Conservation (phyloP, 805 yeast genomes). For the Dipodascus albidus region DNA sequence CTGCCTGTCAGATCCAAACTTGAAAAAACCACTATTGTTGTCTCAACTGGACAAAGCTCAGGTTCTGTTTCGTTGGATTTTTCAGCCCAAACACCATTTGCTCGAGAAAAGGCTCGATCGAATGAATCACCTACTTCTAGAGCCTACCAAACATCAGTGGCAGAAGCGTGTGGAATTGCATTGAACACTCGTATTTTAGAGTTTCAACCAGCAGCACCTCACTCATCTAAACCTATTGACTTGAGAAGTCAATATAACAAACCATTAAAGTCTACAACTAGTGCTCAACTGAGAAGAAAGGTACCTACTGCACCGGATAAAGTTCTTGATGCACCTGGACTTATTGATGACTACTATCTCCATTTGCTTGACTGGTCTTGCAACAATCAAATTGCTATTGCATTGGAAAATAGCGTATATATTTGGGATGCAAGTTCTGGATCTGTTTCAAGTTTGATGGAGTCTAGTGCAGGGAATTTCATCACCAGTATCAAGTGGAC, state of each 20-base stretch:
- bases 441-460: constrained; percentile 56
- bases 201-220: constrained; percentile 82
- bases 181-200: constrained; percentile 74
- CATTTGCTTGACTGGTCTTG: constrained; percentile 82
- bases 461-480: constrained; percentile 30
- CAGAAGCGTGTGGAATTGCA: constrained; percentile 87
- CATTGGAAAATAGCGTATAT: constrained; percentile 71
- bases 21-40: constrained; percentile 16
- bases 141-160: constrained; percentile 66
- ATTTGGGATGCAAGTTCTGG: constrained; percentile 89
- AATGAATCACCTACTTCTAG: constrained; percentile 2
- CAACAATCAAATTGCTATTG: constrained; percentile 76
- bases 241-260: constrained; percentile 26
- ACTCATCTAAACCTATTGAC: constrained; percentile 28
- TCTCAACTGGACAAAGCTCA: constrained; percentile 11
- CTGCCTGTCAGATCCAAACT: constrained; percentile 35
- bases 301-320: constrained; percentile 84
- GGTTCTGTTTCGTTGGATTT: constrained; percentile 22
- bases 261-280: constrained; percentile 23
- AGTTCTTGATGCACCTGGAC: constrained; percentile 92
- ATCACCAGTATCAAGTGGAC: constrained; percentile 83
- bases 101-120: background rate
- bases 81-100: constrained; percentile 29
- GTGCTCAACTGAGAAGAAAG: constrained; percentile 34
- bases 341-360: constrained; percentile 83